phyloP scores from a whole-genome alignment of 495 filamentous ascomycete species.

The Terfezia claveryi region DNA sequence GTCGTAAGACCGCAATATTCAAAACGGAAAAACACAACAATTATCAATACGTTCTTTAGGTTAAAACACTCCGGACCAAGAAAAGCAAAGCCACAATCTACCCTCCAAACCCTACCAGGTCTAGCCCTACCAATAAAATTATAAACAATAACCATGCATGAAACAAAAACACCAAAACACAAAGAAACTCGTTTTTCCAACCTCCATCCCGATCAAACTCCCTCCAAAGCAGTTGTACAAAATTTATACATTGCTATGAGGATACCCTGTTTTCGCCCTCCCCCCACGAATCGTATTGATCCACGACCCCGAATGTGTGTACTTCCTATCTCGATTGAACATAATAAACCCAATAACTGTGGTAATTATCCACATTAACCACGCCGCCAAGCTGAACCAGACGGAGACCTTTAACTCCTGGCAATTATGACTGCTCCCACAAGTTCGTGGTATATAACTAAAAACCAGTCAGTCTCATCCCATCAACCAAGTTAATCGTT shows the following conservation, averaged over 20 bases:
- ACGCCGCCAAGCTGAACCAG: not conserved
- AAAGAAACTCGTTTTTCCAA: not conserved
- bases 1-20: too few relatives aligned
- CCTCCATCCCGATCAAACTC: not conserved
- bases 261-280: not conserved
- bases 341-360: not conserved
- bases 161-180: not conserved
- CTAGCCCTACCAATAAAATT: too few relatives aligned
- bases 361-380: not conserved
- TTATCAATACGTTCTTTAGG: too few relatives aligned
- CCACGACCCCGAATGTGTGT: not conserved
- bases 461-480: too few relatives aligned
- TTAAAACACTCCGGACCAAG: too few relatives aligned
- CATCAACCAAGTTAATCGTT: too few relatives aligned
- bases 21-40: too few relatives aligned
- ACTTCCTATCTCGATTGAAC: not conserved
- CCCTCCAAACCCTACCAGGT: too few relatives aligned
- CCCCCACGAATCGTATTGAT: not conserved
- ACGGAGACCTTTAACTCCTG: not conserved
- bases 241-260: not conserved
- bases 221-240: not conserved
- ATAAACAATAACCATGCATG: too few relatives aligned
- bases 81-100: too few relatives aligned
- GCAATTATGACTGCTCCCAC: not conserved
- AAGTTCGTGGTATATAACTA: not conserved